Evolutionary conservation across 768 basidiomycete species (phyloP).

Genomic region (Mycena capillaripes): DNA sequence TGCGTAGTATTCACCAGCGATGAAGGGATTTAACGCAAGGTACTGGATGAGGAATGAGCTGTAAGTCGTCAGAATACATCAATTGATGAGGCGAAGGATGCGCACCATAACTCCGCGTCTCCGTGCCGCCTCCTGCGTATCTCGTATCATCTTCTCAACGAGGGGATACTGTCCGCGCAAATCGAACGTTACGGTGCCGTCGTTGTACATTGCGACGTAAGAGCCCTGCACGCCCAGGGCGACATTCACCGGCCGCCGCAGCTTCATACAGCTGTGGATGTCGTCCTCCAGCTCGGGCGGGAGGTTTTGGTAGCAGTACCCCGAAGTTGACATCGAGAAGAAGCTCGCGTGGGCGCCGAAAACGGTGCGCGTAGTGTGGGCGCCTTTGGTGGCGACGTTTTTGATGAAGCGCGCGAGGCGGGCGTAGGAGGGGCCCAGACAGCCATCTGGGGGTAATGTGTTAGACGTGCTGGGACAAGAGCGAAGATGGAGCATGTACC

Average conservation of each 20-base stretch:
- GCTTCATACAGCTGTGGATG: slow-evolving; percentile 10
- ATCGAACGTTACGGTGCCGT: slow-evolving; percentile 23
- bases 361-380: slow-evolving; percentile 17
- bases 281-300: slow-evolving; percentile 19
- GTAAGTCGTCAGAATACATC: too few relatives aligned
- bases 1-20: slow-evolving; percentile 22
- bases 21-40: slow-evolving; percentile 26
- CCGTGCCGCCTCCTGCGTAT: slow-evolving; percentile 3
- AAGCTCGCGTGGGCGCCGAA: slow-evolving; percentile 16
- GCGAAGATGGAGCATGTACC: not conserved
- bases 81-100: not conserved
- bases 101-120: slow-evolving; percentile 22
- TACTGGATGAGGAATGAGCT: slow-evolving; percentile 25
- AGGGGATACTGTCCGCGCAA: slow-evolving; percentile 22
- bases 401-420: slow-evolving; percentile 29
- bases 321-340: slow-evolving; percentile 25
- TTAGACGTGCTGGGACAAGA: not conserved
- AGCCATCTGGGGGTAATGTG: not conserved
- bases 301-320: slow-evolving; percentile 24
- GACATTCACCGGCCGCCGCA: slow-evolving; percentile 14
- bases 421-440: slow-evolving; percentile 4
- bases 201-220: slow-evolving; percentile 25
- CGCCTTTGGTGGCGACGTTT: not conserved
- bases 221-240: slow-evolving; percentile 25
- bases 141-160: slow-evolving; percentile 16